Evolutionary conservation across 192 early-diverging fungal genomes (phyloP).

Genomic region (Dimargaris xerosporica): DNA sequence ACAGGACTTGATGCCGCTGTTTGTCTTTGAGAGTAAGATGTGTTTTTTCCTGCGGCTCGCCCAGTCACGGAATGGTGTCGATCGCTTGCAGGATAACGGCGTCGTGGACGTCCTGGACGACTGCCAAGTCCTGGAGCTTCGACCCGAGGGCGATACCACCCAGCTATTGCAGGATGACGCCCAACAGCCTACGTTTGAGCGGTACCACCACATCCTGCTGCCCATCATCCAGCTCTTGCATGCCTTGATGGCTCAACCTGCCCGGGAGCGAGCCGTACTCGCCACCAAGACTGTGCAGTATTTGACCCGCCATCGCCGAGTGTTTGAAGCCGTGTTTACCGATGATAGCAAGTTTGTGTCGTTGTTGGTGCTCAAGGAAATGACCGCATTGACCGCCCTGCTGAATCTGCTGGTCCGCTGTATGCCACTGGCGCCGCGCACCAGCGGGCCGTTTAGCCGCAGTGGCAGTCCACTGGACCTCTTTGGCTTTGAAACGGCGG

Average conservation of each 20-base stretch:
- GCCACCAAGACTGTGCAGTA: constrained; percentile 29
- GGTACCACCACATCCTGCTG: constrained; percentile 45
- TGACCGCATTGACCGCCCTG: constrained; percentile 21
- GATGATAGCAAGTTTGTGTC: constrained; percentile 17
- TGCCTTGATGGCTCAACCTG: constrained; percentile 26
- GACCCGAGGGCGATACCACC: constrained; percentile 35
- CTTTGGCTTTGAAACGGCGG: background rate
- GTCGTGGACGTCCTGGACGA: constrained; percentile 61
- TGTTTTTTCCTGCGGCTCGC: constrained; percentile 66
- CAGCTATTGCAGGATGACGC: constrained; percentile 12
- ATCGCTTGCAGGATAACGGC: constrained; percentile 60
- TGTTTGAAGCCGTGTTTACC: constrained; percentile 24
- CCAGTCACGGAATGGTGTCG: constrained; percentile 52
- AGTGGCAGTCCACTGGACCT: background rate
- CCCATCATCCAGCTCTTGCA: constrained; percentile 44
- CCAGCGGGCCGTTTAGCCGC: background rate
- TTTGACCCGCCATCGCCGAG: constrained; percentile 24
- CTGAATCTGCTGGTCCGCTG: constrained; percentile 4
- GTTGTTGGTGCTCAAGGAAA: constrained; percentile 21
- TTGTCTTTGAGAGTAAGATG: constrained; percentile 72
- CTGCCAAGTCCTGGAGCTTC: constrained; percentile 50
- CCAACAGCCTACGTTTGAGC: constrained; percentile 19
- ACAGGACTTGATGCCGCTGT: constrained; percentile 39
- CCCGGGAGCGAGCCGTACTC: constrained; percentile 27
- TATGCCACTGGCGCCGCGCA: background rate